phyloP scores from a whole-genome alignment of 768 basidiomycete genomes.

The Rhizopogon rudus region DNA sequence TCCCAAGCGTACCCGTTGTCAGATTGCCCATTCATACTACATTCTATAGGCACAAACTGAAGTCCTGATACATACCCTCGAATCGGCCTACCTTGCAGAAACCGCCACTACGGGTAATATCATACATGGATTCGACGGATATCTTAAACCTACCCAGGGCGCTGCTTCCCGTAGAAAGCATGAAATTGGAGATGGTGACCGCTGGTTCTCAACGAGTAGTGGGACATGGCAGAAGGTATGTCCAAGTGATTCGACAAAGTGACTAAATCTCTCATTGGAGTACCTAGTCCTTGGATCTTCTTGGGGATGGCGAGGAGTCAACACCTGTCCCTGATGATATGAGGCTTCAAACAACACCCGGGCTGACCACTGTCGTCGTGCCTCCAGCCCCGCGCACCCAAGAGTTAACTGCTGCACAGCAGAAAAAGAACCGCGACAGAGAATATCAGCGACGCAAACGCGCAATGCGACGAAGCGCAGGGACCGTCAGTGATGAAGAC shows the following conservation, averaged over 20 bases:
- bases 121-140: constrained; percentile 82
- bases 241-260: not conserved
- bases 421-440: constrained; percentile 74
- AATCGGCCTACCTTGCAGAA: constrained; percentile 71
- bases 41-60: constrained; percentile 66
- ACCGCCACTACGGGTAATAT: constrained; percentile 84
- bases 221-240: constrained; percentile 68
- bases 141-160: constrained; percentile 68
- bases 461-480: constrained; percentile 57
- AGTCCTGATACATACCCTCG: constrained; percentile 72
- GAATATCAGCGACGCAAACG: constrained; percentile 80
- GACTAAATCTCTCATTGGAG: constrained; percentile 4
- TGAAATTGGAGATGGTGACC: constrained; percentile 72
- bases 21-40: not conserved
- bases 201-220: constrained; percentile 81
- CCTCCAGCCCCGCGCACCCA: constrained; percentile 67
- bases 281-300: constrained; percentile 65
- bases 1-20: not conserved
- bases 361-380: constrained; percentile 71
- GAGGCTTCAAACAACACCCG: constrained; percentile 62
- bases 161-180: constrained; percentile 53
- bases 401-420: constrained; percentile 65
- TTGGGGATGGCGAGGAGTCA: constrained; percentile 64
- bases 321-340: constrained; percentile 62
- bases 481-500: constrained; percentile 73